These are phyloP conservation scores for Rhytidiadelphus loreus DNA, from an alignment of 225 moss, liverwort and hornwort genomes.

Conservation along the genomic window DNA sequence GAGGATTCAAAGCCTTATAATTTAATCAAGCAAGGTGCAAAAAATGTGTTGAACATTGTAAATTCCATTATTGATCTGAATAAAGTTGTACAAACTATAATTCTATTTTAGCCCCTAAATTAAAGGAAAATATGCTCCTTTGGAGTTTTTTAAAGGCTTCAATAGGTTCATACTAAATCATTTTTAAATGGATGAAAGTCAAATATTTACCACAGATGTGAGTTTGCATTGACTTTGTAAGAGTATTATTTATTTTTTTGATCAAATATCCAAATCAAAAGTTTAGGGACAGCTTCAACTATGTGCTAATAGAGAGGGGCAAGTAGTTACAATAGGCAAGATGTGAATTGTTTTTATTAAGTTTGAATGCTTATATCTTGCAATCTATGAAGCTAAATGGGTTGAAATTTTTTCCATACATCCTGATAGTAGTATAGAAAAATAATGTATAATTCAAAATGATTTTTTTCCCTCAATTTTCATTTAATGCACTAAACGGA, in stretches of 20 bases:
- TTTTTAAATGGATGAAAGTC: too few species aligned
- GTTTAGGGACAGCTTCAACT: background rate
- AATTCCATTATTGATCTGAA: background rate
- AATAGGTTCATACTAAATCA: background rate
- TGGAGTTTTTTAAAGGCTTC: background rate
- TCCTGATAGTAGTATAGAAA: background rate
- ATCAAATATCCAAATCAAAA: too few species aligned
- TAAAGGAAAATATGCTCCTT: accelerated
- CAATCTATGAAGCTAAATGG: background rate
- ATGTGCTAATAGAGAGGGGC: accelerated
- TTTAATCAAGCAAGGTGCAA: too few species aligned
- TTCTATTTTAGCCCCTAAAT: background rate
- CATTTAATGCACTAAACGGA: background rate
- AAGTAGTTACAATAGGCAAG: background rate
- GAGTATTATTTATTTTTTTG: background rate
- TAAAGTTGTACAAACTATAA: background rate
- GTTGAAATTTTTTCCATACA: background rate
- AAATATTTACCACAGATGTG: background rate
- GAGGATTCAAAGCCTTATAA: too few species aligned
- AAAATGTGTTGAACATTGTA: background rate
- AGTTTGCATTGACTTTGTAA: background rate
- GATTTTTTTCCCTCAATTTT: background rate
- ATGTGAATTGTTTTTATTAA: background rate
- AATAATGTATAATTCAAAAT: background rate
- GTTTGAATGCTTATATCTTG: too few species aligned